phyloP scores from a whole-genome alignment of 805 yeast genomes.

The Candida tallmaniae region DNA sequence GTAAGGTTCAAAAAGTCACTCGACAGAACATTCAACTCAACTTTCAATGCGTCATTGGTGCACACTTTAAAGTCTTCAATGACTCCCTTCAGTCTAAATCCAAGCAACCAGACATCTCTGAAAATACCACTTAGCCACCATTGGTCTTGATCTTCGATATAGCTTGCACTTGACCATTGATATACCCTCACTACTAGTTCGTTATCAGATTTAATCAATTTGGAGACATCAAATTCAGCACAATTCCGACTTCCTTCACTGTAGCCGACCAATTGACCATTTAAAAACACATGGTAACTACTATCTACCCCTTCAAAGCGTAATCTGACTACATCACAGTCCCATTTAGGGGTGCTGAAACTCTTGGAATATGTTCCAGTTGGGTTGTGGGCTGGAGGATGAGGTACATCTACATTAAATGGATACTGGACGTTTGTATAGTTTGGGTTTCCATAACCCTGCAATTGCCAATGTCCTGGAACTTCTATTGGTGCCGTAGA shows the following conservation, averaged over 20 bases:
- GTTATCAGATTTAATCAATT: constrained; percentile 8
- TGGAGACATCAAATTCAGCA: constrained; percentile 25
- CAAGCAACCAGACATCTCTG: constrained; percentile 28
- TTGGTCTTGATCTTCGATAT: constrained; percentile 36
- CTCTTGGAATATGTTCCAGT: constrained; percentile 26
- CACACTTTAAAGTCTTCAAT: constrained; percentile 23
- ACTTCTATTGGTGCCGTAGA: constrained; percentile 14
- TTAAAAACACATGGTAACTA: constrained; percentile 28
- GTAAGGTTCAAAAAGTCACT: background rate
- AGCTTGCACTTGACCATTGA: constrained; percentile 28
- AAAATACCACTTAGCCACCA: constrained; percentile 39
- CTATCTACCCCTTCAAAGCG: constrained; percentile 35
- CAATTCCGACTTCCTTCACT: constrained; percentile 29
- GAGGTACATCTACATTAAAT: constrained; percentile 29
- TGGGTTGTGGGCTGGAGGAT: constrained; percentile 24
- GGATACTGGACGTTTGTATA: constrained; percentile 31
- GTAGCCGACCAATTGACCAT: constrained; percentile 26
- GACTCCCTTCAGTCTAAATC: constrained; percentile 18
- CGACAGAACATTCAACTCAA: background rate
- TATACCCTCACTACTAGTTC: constrained; percentile 22
- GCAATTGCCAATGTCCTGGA: constrained; percentile 35
- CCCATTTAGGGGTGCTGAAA: constrained; percentile 16
- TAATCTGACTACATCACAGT: constrained; percentile 13
- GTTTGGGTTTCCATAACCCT: constrained; percentile 29
- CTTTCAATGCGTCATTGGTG: constrained; percentile 11